These are phyloP conservation scores for Camellia sinensis DNA, from an alignment of 148 eudicot species.

Conservation along the genomic window DNA sequence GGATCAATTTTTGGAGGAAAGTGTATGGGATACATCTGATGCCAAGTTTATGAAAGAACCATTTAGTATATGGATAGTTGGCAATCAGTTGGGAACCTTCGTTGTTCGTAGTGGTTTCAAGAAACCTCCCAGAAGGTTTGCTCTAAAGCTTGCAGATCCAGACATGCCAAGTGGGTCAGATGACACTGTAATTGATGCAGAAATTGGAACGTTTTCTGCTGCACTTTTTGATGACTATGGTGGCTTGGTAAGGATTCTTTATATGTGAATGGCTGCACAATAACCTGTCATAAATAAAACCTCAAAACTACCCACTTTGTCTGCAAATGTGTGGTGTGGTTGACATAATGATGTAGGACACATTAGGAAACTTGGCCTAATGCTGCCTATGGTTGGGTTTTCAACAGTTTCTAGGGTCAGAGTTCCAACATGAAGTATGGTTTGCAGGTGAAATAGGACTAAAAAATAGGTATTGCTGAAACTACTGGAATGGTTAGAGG, in stretches of 20 bases:
- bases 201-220: conserved; percentile 85
- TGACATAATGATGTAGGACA: not conserved
- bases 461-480: too few relatives aligned
- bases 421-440: not conserved
- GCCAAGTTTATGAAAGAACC: conserved; percentile 48
- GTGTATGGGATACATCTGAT: conserved; percentile 84
- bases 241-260: conserved; percentile 64
- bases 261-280: not conserved
- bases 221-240: conserved; percentile 97
- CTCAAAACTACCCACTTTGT: not conserved
- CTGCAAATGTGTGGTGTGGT: not conserved
- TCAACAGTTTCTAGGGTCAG: not conserved
- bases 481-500: too few relatives aligned
- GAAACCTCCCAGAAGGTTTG: conserved; percentile 87
- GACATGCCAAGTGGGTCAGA: conserved; percentile 59
- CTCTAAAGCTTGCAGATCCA: conserved; percentile 74
- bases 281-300: not conserved
- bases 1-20: conserved; percentile 79
- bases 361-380: not conserved
- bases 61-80: conserved; percentile 86
- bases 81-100: conserved; percentile 78
- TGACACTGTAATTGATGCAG: conserved; percentile 77
- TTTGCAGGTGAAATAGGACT: too few relatives aligned
- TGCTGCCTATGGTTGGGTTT: not conserved
- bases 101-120: conserved; percentile 69